phyloP scores from a whole-genome alignment of 1,284 basidiomycete species.

The Microbotryum intermedium region DNA sequence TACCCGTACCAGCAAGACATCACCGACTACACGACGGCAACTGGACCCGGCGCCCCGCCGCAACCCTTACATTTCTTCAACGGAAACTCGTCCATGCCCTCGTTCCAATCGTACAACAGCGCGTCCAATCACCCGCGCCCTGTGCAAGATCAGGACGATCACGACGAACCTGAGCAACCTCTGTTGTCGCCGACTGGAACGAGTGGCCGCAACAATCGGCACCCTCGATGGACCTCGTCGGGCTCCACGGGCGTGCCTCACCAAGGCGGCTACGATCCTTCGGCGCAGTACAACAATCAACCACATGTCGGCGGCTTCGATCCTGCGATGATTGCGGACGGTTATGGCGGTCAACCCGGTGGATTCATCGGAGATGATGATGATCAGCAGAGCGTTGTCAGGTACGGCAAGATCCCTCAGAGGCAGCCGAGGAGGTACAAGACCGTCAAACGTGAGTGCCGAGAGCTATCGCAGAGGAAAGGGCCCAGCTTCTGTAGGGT shows the following conservation, averaged over 20 bases:
- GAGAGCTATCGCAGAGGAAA: not conserved
- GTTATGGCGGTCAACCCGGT: too few relatives aligned
- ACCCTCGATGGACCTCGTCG: slow-evolving; percentile 1
- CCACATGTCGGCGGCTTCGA: slow-evolving; percentile 19
- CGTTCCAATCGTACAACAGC: not conserved
- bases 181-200: not conserved
- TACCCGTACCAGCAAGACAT: not conserved
- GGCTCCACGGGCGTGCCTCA: slow-evolving; percentile 11
- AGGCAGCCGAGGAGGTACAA: slow-evolving; percentile 76
- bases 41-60: too few relatives aligned
- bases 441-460: slow-evolving; percentile 64
- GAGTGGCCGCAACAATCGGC: slow-evolving; percentile 1
- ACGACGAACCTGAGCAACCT: not conserved
- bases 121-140: not conserved
- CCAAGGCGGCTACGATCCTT: not conserved
- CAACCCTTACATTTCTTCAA: too few relatives aligned
- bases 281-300: not conserved
- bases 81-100: too few relatives aligned
- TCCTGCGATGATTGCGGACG: slow-evolving; percentile 9
- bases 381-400: slow-evolving; percentile 40
- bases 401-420: slow-evolving; percentile 76
- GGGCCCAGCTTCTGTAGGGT: slow-evolving; percentile 43
- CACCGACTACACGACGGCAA: too few relatives aligned
- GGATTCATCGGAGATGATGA: not conserved
- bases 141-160: not conserved